Evolutionary conservation across 2,329 filamentous ascomycete genomes (phyloP).

Genomic region (Fonsecaea pedrosoi): DNA sequence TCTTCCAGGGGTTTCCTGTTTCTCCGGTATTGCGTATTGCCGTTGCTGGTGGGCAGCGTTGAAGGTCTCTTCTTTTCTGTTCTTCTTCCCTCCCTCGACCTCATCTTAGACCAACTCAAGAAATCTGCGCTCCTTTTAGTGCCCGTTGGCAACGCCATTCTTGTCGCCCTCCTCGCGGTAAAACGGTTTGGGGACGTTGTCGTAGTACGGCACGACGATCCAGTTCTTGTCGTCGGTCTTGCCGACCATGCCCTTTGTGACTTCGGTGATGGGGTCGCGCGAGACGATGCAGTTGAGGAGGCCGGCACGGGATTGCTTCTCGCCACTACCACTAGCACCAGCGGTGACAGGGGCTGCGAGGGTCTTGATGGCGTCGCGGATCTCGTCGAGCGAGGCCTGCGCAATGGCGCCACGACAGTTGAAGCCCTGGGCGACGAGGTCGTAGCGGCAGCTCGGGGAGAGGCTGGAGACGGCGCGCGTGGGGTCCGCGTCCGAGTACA

Average conservation of each 20-base stretch:
- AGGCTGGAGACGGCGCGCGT: conserved; percentile 45
- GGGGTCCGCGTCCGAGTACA: conserved; percentile 47
- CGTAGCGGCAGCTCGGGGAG: conserved; percentile 47
- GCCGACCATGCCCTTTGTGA: conserved; percentile 49
- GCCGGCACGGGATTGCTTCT: conserved; percentile 29
- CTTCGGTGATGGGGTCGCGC: conserved; percentile 42
- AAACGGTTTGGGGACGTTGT: conserved; percentile 51
- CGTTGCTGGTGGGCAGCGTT: neutral
- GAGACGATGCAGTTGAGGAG: conserved; percentile 54
- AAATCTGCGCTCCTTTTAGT: no score
- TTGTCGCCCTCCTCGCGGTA: conserved; percentile 15
- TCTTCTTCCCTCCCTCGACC: no score
- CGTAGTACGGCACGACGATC: conserved; percentile 58
- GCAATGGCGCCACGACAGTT: conserved; percentile 44
- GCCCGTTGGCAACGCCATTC: conserved; percentile 13
- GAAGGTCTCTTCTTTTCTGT: no score
- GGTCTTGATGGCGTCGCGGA: conserved; percentile 26
- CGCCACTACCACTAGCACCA: no score
- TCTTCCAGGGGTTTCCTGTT: no score
- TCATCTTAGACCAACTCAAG: no score
- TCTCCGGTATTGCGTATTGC: no score
- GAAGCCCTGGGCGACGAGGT: conserved; percentile 52
- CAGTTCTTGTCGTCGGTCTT: conserved; percentile 51
- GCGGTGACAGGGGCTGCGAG: neutral
- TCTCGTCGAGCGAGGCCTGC: conserved; percentile 40